Percentiles rank a stretch among this genome's conserved stretches.
phyloP scores from a whole-genome alignment of 768 basidiomycete species.

The Collybia sp. region DNA sequence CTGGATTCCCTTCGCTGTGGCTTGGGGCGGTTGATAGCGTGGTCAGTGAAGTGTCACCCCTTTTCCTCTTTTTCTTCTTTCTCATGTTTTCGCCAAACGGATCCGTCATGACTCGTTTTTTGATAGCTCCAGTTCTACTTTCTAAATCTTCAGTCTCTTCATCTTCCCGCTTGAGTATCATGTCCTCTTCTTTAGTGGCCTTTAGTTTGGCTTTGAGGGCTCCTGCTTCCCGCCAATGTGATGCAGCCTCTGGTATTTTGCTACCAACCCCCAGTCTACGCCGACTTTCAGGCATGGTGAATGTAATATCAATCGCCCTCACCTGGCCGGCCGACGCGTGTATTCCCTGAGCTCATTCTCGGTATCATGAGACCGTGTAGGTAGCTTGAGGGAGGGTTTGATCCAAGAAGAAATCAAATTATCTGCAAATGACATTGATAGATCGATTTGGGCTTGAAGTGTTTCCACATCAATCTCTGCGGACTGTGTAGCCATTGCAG shows the following conservation, averaged over 20 bases:
- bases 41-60: background rate
- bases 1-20: no score
- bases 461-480: conserved; percentile 50
- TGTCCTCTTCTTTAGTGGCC: conserved; percentile 37
- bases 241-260: conserved; percentile 43
- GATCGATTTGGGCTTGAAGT: conserved; percentile 79
- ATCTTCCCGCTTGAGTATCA: conserved; percentile 15
- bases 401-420: conserved; percentile 77
- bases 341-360: conserved; percentile 62
- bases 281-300: conserved; percentile 6
- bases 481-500: no score
- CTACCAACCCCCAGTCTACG: conserved; percentile 75
- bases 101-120: conserved; percentile 56
- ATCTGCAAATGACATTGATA: conserved; percentile 74
- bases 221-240: conserved; percentile 47
- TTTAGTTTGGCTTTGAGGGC: conserved; percentile 59
- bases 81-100: conserved; percentile 46
- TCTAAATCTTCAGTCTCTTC: conserved; percentile 57
- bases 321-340: conserved; percentile 71
- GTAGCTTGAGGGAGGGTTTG: conserved; percentile 42
- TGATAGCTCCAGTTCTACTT: conserved; percentile 50
- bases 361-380: conserved; percentile 30
- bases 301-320: conserved; percentile 6
- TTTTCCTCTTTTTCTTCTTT: conserved; percentile 39
- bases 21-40: no score